These are phyloP conservation scores for Schizophyllum commune DNA, from an alignment of 1,284 basidiomycete genomes.

Conservation along the genomic window DNA sequence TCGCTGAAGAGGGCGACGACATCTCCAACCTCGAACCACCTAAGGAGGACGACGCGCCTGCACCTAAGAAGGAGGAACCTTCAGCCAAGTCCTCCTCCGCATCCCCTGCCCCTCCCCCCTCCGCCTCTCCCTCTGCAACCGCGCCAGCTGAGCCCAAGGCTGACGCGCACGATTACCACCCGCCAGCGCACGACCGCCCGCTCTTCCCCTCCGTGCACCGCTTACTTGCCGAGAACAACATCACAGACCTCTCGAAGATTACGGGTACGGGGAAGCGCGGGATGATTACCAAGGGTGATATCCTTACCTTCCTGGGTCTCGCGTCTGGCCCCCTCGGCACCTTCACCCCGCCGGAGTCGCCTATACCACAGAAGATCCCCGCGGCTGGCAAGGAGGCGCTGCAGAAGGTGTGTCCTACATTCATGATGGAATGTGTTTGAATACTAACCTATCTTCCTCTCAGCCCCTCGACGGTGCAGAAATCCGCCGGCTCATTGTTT, in stretches of 20 bases:
- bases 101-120: slow-evolving; percentile 17
- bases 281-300: slow-evolving; percentile 89
- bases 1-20: slow-evolving; percentile 97
- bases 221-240: slow-evolving; percentile 52
- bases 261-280: slow-evolving; percentile 78
- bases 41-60: slow-evolving; percentile 34
- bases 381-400: slow-evolving; percentile 29
- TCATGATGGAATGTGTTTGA: slow-evolving; percentile 13
- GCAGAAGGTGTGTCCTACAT: slow-evolving; percentile 23
- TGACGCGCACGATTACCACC: slow-evolving; percentile 25
- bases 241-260: slow-evolving; percentile 50
- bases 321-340: slow-evolving; percentile 75
- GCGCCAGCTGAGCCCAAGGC: slow-evolving; percentile 17
- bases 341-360: slow-evolving; percentile 40
- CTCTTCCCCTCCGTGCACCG: slow-evolving; percentile 76
- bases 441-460: slow-evolving; percentile 3
- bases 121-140: slow-evolving; percentile 25
- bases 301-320: slow-evolving; percentile 74
- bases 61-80: slow-evolving; percentile 16
- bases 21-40: slow-evolving; percentile 79
- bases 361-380: slow-evolving; percentile 10
- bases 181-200: slow-evolving; percentile 49
- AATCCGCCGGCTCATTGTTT: slow-evolving; percentile 66
- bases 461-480: slow-evolving; percentile 63
- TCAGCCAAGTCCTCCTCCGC: slow-evolving; percentile 14